A percentile compares a stretch with the other conserved stretches of the same genome.
phyloP scores from a whole-genome alignment of 305 asterid species.

The Fraxinus sp. region DNA sequence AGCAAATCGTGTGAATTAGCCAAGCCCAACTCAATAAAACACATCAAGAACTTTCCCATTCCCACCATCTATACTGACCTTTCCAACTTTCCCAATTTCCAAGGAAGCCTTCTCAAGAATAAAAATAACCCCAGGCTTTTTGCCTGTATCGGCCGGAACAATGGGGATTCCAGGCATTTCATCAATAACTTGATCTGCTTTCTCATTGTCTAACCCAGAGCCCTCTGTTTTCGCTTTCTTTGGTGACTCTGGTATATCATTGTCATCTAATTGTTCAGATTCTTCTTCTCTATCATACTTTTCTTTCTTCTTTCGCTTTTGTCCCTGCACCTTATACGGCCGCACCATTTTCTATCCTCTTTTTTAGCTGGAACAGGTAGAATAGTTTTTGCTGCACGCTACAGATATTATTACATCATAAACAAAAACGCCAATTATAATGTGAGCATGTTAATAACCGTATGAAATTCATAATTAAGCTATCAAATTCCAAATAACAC shows the following conservation, averaged over 20 bases:
- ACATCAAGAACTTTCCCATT: neutral
- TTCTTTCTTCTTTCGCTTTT: constrained; percentile 70
- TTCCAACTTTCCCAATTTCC: constrained; percentile 93
- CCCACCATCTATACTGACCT: constrained; percentile 44
- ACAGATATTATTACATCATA: neutral
- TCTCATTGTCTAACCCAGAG: constrained; percentile 32
- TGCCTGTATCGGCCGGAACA: constrained; percentile 34
- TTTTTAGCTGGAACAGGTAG: neutral
- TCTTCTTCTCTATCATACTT: constrained; percentile 54
- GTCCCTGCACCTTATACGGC: constrained; percentile 62
- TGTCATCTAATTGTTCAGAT: constrained; percentile 31
- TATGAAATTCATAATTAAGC: neutral
- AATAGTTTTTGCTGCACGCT: neutral
- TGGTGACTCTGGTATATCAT: constrained; percentile 28
- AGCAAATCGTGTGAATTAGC: neutral
- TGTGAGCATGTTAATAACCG: neutral
- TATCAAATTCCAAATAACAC: neutral
- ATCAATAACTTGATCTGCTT: constrained; percentile 31
- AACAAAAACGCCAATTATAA: neutral
- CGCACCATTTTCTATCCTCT: constrained; percentile 43
- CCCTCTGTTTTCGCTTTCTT: constrained; percentile 45
- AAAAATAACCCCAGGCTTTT: constrained; percentile 64
- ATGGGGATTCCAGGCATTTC: constrained; percentile 69
- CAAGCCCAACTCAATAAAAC: neutral
- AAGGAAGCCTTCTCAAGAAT: constrained; percentile 83